Evolutionary conservation across 2,329 filamentous ascomycete genomes (phyloP), one percentile per base, ranked within the genome.

Genomic region (Colletotrichum scovillei): DNA sequence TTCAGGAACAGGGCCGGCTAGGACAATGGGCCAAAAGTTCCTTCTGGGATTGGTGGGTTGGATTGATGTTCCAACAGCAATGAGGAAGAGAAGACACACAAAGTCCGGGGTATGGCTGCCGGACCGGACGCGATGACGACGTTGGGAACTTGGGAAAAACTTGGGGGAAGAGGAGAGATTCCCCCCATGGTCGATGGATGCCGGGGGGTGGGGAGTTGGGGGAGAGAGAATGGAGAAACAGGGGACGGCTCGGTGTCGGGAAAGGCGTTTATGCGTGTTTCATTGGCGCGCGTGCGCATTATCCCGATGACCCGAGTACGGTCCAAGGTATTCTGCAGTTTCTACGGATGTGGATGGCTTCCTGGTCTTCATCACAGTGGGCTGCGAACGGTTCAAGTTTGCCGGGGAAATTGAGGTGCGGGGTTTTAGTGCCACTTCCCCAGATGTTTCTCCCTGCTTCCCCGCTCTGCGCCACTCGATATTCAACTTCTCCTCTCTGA

Each of bases 371-470:
- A 28, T 22, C 6, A 56, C 16, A 4, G 8, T 53, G 11, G 22
- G 30, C 35, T 49, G 63, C 11, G 56, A 53, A 55, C 26, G 52
- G 62, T 38, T 57, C 49, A 22, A 56, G 68, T 59, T 69, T 68
- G 66, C 63, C 64, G 69, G 66, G 59, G 66, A 59, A 59, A 59
- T 72, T 53, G 26, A 66, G 70, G 53, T 72, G 72, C 72, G 69
- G 69, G 69, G 73, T 68, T 68, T 73, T 74, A 73, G 73, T 73
- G 67, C 68, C 30, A 52, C 63, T 74, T 72, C 72, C 72, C 72
- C 72, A 64, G 72, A 74, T 73, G 57, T 59, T 57, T 49, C 32
- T 60, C 69, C 72, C 64, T 73, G 63, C 57, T 65, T 28, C 72
- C 64, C 69, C 72, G 63, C 68, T 60, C 55, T 56, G 35, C 35